Percentiles rank a stretch among this genome's conserved stretches.
Evolutionary conservation across 2,329 filamentous ascomycete genomes (phyloP).

Genomic region (Fusarium subtropicale): DNA sequence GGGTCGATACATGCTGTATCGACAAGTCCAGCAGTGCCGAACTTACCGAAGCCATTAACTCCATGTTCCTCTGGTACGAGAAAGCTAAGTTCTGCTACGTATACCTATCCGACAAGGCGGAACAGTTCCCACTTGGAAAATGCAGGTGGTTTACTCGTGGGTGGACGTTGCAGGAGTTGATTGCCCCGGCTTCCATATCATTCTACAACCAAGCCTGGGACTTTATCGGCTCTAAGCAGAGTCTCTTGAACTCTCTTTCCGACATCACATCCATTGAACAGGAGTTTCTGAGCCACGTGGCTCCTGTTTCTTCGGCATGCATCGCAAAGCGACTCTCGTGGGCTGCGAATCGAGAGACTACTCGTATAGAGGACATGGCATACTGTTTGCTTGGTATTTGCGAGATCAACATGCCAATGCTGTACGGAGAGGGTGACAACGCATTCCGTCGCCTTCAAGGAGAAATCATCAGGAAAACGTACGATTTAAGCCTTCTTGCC

Average conservation of each 20-base stretch:
- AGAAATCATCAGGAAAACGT: slow-evolving; percentile 13
- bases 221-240: neutral
- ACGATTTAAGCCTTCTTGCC: neutral
- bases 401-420: slow-evolving; percentile 20
- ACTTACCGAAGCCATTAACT: neutral
- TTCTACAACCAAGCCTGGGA: neutral
- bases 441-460: slow-evolving; percentile 23
- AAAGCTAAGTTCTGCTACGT: neutral
- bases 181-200: neutral
- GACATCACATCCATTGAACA: neutral
- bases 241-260: neutral
- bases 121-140: neutral
- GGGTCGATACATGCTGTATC: neutral
- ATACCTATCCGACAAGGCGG: neutral
- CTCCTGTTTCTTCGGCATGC: neutral
- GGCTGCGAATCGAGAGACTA: slow-evolving; percentile 14
- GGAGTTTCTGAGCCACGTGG: accelerated
- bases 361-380: slow-evolving; percentile 11
- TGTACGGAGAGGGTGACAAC: slow-evolving; percentile 12
- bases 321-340: slow-evolving; percentile 20
- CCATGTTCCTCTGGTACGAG: neutral
- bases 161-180: slow-evolving; percentile 18
- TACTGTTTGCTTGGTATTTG: slow-evolving; percentile 22
- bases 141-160: slow-evolving; percentile 16
- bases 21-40: slow-evolving; percentile 4